Base-by-base conservation (phyloP, 2,329 filamentous ascomycete species). In the Tolypocladium endophyticum region DNA sequence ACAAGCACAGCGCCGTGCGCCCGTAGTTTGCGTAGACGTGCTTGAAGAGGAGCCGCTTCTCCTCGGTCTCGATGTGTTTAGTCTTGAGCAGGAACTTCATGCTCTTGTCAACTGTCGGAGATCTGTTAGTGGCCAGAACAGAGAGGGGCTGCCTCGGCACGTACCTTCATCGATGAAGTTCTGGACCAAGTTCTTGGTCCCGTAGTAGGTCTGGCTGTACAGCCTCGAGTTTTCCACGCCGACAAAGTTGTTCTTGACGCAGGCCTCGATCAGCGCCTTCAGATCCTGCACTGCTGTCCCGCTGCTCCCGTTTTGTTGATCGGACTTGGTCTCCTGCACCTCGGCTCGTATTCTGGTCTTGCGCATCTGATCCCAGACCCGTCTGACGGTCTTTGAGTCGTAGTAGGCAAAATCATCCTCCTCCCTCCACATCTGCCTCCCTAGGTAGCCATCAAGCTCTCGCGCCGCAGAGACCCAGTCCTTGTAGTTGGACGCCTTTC, bases 201-300 rank as follows among this genome's bases (percentile, higher is more conserved):
- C 94, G 67, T 92, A 96, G 71, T 99, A 99, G 3, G 93, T 96
- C 76, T 97, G 92, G 68, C 90, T 96, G 72, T 99, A 99, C n/a
- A 99, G 76, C 59, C 91, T 84, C 12, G 93, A 86, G 68, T 96
- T 97, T 73, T 99, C 94, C 18, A 96, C 87, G 0, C 94, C 94
- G 23, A 90, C 91, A 74, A 97, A 99, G 70, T 99, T 97, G 74
- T 92, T 96, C 81, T 97, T 99, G 67, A 97, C 88, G 71, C 92
- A 97, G 18, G 90, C 90, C 76, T 96, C 91, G 25, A 95, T 78
- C 61, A 97, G 75, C 0, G 82, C 81, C 62, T 86, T 87, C 59
- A 99, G 79, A 59, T 94, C 90, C 63, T 93, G 88, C 3, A 91
- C 78, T 0, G 87, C 81, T 61, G 81, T 77, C 56, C 75, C 71